Conservation (phyloP, 345 rosid genomes). For the Brassica carinata region DNA sequence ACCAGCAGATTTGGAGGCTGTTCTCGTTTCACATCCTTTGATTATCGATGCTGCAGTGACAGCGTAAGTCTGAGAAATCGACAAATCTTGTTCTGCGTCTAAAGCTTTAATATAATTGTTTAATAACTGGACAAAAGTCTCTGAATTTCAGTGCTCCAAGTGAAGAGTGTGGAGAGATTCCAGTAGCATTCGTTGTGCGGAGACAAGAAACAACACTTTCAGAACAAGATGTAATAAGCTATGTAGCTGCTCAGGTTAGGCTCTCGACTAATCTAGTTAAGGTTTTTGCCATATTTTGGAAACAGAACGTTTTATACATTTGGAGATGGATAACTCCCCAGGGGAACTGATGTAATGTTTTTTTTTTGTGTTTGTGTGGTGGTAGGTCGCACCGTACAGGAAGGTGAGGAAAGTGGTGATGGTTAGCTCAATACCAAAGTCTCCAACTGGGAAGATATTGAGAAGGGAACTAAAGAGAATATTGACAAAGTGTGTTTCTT, state of each 20-base stretch:
- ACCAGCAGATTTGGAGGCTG: constrained; percentile 87
- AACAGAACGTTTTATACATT: not conserved
- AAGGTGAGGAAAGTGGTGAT: constrained; percentile 79
- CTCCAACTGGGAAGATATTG: constrained; percentile 82
- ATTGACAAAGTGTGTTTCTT: constrained; percentile 29
- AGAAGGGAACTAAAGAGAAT: constrained; percentile 61
- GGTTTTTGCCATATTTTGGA: not conserved
- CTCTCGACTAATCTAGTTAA: not conserved
- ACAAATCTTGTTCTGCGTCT: not conserved
- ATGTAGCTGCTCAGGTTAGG: constrained; percentile 64
- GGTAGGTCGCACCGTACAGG: constrained; percentile 84
- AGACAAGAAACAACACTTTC: constrained; percentile 51
- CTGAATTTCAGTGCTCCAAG: constrained; percentile 42
- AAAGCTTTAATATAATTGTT: not conserved
- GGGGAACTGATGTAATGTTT: not conserved
- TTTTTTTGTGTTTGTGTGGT: not conserved
- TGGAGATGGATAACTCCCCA: not conserved
- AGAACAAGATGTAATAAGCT: constrained; percentile 52
- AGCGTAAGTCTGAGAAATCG: constrained; percentile 46
- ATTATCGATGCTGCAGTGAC: constrained; percentile 77
- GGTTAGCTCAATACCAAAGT: constrained; percentile 61
- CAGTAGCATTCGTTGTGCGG: constrained; percentile 79
- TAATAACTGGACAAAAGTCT: not conserved
- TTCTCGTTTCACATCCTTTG: constrained; percentile 68
- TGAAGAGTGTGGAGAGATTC: constrained; percentile 74